A percentile compares a stretch with the other conserved stretches of the same genome.
Evolutionary conservation across 306 rosid genomes (phyloP).

Genomic region (Elaeagnus macrophylla): DNA sequence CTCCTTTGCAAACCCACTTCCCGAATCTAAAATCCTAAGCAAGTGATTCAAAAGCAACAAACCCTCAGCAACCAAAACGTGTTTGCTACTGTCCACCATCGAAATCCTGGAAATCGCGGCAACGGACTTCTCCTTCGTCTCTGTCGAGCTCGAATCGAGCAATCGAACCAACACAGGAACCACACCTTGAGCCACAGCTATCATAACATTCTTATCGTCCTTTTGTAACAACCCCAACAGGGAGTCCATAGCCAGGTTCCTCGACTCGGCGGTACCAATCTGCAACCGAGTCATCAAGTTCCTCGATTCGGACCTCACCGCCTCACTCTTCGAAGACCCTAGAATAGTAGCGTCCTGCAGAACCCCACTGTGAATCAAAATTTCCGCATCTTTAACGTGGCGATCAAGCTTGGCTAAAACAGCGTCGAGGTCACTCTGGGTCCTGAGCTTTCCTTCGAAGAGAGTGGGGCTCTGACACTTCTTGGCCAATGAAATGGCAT

Average conservation of each 20-base stretch:
- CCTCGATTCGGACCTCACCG: not conserved
- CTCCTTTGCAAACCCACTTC: constrained; percentile 1
- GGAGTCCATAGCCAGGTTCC: constrained; percentile 1
- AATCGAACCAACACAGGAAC: not conserved
- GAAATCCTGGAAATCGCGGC: constrained; percentile 3
- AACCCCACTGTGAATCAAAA: not conserved
- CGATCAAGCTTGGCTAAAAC: not conserved
- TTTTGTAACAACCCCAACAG: not conserved
- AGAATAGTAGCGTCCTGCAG: not conserved
- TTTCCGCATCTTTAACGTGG: not conserved
- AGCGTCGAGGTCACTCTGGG: constrained; percentile 2
- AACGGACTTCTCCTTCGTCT: constrained; percentile 4
- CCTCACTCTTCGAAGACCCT: not conserved
- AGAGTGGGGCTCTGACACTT: not conserved
- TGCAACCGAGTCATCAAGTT: constrained; percentile 4
- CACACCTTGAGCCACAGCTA: not conserved
- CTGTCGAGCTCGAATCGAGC: constrained; percentile 1
- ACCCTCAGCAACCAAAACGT: not conserved
- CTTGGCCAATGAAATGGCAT: not conserved
- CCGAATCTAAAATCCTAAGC: not conserved
- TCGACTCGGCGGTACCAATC: constrained; percentile 1
- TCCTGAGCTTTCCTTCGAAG: not conserved
- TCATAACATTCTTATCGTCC: constrained; percentile 5
- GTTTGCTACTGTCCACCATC: not conserved
- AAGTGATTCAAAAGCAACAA: not conserved